These are phyloP conservation scores for Sugiyamaella grinbergsii DNA, from an alignment of 1,139 yeast species.

Conservation along the genomic window DNA sequence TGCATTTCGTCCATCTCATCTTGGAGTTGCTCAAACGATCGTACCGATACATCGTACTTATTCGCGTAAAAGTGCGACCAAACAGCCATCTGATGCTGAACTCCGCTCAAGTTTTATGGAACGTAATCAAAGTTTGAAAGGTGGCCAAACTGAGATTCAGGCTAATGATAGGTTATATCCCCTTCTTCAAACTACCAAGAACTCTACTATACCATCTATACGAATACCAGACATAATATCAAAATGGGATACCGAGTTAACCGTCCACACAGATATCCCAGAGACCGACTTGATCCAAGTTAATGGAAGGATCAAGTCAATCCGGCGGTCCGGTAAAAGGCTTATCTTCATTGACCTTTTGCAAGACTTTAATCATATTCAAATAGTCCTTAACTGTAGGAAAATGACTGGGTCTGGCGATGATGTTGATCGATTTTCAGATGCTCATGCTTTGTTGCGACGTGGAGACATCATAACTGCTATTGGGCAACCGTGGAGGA, in stretches of 20 bases:
- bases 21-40: too few relatives aligned
- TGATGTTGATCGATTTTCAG: conserved; percentile 50
- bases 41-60: conserved; percentile 1
- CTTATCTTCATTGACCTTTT: conserved; percentile 65
- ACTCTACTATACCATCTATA: conserved; percentile 12
- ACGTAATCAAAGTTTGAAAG: conserved; percentile 39
- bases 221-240: conserved; percentile 33
- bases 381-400: conserved; percentile 60
- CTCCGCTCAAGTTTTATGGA: conserved; percentile 48
- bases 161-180: conserved; percentile 11
- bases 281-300: conserved; percentile 32
- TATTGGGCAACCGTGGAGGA: conserved; percentile 69
- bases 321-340: conserved; percentile 66
- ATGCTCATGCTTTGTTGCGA: conserved; percentile 51
- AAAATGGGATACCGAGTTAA: conserved; percentile 27
- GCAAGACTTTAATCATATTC: conserved; percentile 60
- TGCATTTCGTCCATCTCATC: background rate
- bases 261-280: conserved; percentile 22
- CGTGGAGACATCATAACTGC: conserved; percentile 73
- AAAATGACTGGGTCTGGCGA: conserved; percentile 41
- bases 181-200: conserved; percentile 1
- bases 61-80: conserved; percentile 3
- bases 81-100: conserved; percentile 33
- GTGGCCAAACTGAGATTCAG: conserved; percentile 19
- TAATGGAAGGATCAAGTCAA: conserved; percentile 60